Evolutionary conservation across 345 rosid species (phyloP).

Genomic region (Corchorus capsularis): DNA sequence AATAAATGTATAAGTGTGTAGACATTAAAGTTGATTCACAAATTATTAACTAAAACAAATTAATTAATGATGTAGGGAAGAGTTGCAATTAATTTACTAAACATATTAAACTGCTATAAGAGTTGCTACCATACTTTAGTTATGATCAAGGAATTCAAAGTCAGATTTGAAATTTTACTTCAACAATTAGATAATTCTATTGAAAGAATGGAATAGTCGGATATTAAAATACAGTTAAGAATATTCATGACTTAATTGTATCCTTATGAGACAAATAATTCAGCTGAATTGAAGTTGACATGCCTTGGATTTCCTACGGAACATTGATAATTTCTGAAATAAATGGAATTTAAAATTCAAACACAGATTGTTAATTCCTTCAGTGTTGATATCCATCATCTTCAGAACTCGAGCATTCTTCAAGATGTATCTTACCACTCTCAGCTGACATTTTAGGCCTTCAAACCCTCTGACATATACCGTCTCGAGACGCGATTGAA

Average conservation of each 20-base stretch:
- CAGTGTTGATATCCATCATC: neutral
- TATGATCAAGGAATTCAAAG: no score
- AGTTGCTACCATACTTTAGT: no score
- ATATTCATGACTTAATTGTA: neutral
- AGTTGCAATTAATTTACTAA: no score
- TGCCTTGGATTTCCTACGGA: neutral
- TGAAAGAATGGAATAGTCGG: neutral
- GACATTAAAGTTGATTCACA: no score
- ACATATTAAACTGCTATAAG: no score
- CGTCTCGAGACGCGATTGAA: neutral
- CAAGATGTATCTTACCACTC: neutral
- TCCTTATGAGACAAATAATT: neutral
- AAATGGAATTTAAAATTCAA: neutral
- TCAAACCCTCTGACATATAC: constrained; percentile 14
- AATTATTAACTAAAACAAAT: no score
- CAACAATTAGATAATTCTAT: neutral
- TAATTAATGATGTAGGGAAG: no score
- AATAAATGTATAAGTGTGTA: no score
- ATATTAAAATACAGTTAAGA: neutral
- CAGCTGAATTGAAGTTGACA: constrained; percentile 13
- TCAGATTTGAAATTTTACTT: no score
- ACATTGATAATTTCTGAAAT: constrained; percentile 10
- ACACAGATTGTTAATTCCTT: neutral
- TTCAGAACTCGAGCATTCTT: neutral
- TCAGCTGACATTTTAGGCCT: constrained; percentile 5